Base-by-base conservation (phyloP, 352 stramenopile species). In the Phytophthora ohioensis region DNA sequence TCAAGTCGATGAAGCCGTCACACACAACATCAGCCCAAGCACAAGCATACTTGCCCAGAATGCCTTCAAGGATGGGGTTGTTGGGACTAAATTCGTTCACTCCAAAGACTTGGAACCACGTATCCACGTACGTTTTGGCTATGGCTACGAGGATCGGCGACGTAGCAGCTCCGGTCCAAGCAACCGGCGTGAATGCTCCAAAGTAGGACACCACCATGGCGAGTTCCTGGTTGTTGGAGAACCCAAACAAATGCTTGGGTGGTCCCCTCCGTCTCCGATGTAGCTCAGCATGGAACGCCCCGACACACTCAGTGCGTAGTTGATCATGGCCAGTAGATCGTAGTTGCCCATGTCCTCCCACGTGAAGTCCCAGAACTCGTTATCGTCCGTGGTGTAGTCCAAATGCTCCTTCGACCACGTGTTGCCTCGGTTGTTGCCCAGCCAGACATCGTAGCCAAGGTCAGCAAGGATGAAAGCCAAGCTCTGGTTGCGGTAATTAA, bases 341-440 rank as follows among this genome's bases (percentile, higher is more conserved):
- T 71, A 78, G 17, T 77, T 78, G 52, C 67, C 79, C 79, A 89
- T 87, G 13, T 89, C 62, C 42, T 84, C 76, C 77, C 76, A 87
- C 21, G 60, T 79, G 51, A 85, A 89, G 31, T 89, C 75, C 79
- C 81, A 89, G 69, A 85, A 89, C 45, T 47, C 49, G 7, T 70
- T 38, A 51, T 82, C 72, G 11, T 63, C 55, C 4, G 58, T 71
- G 11, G 65, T 57, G 55, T 81, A 84, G 47, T 84, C 67, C 21
- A 84, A 32, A 41, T 89, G 81, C 30, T 75, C 48, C 11, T 67
- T 73, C 0, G 81, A 89, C 74, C 76, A 89, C 0, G 79, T 85
- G 43, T 71, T 85, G 45, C 76, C 81, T 47, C 80, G 80, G 56
- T 88, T 88, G 69, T 88, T 88, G 17, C 78, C 80, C n/a, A 88